Evolutionary conservation across 495 filamentous ascomycete species (phyloP), one percentile per base, ranked within the genome.

Genomic region (Hypomontagnella monticulosa): DNA sequence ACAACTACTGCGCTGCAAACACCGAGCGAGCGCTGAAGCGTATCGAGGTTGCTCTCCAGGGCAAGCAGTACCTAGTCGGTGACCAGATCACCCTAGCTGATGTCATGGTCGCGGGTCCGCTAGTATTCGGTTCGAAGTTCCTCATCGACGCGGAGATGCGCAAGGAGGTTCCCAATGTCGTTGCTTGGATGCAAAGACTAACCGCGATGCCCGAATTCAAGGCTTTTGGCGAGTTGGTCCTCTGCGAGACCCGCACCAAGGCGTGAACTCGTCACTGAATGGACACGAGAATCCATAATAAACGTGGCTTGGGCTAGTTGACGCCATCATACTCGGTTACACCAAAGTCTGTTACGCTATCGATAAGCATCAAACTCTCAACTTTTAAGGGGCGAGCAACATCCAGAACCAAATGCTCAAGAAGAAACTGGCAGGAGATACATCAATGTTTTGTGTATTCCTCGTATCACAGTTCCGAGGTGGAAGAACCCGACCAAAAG

Each of bases 31-130:
- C 76, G 0, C 32, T 83, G 19, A 78, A 66, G 33, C 56, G 58
- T 8, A 44, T 87, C n/a, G 84, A 87, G 58, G 63, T 74, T 0
- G 67, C 71, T n/a, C 75, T 79, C 0, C 0, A 75, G 59, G 71
- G 78, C 18, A 75, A 74, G 57, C 79, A 76, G 64, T 85, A 81
- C 73, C 59, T 87, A 6, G 80, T 76, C 40, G 77, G 75, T 0
- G 83, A 83, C 36, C 70, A 80, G 70, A 34, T 84, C 40, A 86
- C 80, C 44, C 50, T 87, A 61, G 86, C 84, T 20, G 85, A 88
- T 74, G 71, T 86, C 36, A 81, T 78, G 50, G 67, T 87, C 2
- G 78, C 73, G 2, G 63, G 76, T 8, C 20, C 72, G 0, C 49
- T 87, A 52, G 54, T 67, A 12, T 76, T 78, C 71, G 77, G 69